phyloP scores from a whole-genome alignment of 257 asterid species.

The Leptodermis oblonga region DNA sequence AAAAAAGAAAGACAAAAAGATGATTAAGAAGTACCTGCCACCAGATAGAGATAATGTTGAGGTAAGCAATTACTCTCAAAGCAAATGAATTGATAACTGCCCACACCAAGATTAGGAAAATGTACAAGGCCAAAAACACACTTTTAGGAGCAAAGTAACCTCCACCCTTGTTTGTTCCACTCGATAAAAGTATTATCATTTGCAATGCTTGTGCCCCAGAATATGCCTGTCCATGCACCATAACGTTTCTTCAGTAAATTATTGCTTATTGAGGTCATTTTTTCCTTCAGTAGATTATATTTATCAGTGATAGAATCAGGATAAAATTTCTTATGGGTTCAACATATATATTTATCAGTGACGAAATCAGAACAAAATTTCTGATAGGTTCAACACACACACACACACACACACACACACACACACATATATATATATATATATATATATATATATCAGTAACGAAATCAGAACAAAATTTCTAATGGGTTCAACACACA shows the following conservation, averaged over 20 bases:
- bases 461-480: too few species aligned
- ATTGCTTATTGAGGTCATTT: too few species aligned
- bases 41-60: conserved; percentile 44
- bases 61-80: conserved; percentile 33
- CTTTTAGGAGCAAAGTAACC: conserved; percentile 43
- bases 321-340: too few species aligned
- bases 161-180: conserved; percentile 39
- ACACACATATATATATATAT: too few species aligned
- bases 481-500: too few species aligned
- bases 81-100: conserved; percentile 47
- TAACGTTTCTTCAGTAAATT: too few species aligned
- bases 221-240: conserved; percentile 28
- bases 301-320: too few species aligned
- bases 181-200: conserved; percentile 34
- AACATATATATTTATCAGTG: not conserved
- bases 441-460: too few species aligned
- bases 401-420: too few species aligned
- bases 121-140: conserved; percentile 35
- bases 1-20: not conserved
- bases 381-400: too few species aligned
- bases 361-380: too few species aligned
- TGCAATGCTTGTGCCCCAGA: conserved; percentile 43
- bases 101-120: conserved; percentile 35
- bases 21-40: conserved; percentile 35
- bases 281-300: too few species aligned